phyloP scores from a whole-genome alignment of 371 early-diverging fungal species.

The Rhizopus sp. region DNA sequence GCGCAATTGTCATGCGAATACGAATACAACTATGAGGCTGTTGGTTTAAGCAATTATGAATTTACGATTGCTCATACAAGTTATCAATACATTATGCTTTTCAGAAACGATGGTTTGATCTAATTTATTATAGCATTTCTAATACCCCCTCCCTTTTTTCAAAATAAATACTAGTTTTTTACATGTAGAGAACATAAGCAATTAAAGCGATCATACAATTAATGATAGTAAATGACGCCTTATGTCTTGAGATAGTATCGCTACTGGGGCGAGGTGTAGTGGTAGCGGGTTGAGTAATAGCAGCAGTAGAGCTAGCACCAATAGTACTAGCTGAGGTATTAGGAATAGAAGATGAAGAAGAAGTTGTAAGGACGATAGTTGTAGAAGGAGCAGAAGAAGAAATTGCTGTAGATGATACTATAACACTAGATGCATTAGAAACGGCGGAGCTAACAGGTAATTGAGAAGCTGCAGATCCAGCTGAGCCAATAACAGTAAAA shows the following conservation, averaged over 20 bases:
- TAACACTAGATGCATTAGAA: neutral
- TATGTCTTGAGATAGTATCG: too few species aligned
- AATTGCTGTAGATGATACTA: neutral
- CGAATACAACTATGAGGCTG: constrained; percentile 48
- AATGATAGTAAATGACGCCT: too few species aligned
- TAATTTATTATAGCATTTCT: constrained; percentile 18
- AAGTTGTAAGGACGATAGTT: neutral
- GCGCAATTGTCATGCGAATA: constrained; percentile 53
- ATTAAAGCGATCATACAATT: too few species aligned
- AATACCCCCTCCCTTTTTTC: neutral
- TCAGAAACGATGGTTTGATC: constrained; percentile 47
- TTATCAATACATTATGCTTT: constrained; percentile 55
- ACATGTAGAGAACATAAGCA: too few species aligned
- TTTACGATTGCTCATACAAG: constrained; percentile 57
- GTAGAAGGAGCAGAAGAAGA: constrained; percentile 13
- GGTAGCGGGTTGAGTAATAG: too few species aligned
- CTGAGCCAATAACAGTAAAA: constrained; percentile 20
- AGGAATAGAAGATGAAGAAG: neutral
- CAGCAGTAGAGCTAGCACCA: neutral
- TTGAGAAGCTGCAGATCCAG: constrained; percentile 17
- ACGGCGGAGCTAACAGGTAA: constrained; percentile 12
- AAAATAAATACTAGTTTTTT: neutral
- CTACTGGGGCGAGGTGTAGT: too few species aligned
- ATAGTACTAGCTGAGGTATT: neutral
- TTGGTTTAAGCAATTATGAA: constrained; percentile 48